These are phyloP conservation scores for Aspergillus funiculosus DNA, from an alignment of 495 filamentous ascomycete genomes.

Conservation along the genomic window DNA sequence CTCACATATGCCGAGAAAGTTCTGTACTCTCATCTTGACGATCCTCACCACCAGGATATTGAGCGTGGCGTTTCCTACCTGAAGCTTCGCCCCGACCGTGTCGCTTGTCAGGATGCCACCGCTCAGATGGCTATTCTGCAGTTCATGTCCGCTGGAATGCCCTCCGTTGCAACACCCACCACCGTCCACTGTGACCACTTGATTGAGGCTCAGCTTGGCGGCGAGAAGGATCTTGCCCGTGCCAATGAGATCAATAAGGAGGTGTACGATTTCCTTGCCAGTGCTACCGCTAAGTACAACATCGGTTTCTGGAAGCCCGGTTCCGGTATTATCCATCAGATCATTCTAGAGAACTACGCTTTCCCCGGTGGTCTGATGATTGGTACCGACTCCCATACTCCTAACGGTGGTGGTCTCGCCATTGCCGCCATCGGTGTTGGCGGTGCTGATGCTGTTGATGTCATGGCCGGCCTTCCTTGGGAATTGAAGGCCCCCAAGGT, in stretches of 20 bases:
- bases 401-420: conserved; percentile 95
- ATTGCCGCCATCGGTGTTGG: conserved; percentile 97
- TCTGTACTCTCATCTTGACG: conserved; percentile 90
- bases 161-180: conserved; percentile 85
- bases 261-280: conserved; percentile 96
- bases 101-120: conserved; percentile 99
- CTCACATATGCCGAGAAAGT: conserved; percentile 92
- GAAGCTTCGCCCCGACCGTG: conserved; percentile 91
- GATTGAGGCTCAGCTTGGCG: conserved; percentile 95
- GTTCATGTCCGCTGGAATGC: conserved; percentile 98
- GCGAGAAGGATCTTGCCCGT: conserved; percentile 87
- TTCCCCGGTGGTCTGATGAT: conserved; percentile 98
- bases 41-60: conserved; percentile 92
- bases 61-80: conserved; percentile 94
- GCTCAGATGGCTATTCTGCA: conserved; percentile 99
- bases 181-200: conserved; percentile 99
- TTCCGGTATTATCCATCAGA: conserved; percentile 99
- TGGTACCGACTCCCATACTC: conserved; percentile 97
- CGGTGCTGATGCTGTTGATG: conserved; percentile 95
- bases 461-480: conserved; percentile 93
- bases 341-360: conserved; percentile 96
- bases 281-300: conserved; percentile 96
- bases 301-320: conserved; percentile 99
- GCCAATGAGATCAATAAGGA: conserved; percentile 97
- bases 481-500: conserved; percentile 91